Conservation (phyloP, 2,329 filamentous ascomycete species). For the Byssothecium circinans region DNA sequence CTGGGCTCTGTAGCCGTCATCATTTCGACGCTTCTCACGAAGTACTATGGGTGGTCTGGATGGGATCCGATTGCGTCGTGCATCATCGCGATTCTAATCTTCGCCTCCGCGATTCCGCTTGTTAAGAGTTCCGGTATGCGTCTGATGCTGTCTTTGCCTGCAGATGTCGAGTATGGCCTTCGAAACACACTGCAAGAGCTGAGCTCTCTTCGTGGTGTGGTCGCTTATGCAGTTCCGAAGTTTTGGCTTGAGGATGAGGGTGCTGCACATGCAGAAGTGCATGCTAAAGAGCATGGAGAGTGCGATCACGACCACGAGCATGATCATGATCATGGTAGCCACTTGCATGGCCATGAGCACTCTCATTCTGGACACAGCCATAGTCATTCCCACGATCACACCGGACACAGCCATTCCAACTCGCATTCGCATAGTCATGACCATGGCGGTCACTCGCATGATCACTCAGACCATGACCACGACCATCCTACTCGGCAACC, state of each 20-base stretch:
- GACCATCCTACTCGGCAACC: conserved; percentile 32
- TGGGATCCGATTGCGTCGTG: conserved; percentile 96
- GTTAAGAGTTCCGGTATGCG: conserved; percentile 82
- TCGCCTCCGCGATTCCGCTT: conserved; percentile 85
- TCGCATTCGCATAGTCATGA: conserved; percentile 28
- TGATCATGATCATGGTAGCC: conserved; percentile 35
- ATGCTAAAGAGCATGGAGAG: conserved; percentile 44
- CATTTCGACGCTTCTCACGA: conserved; percentile 82
- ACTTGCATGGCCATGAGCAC: conserved; percentile 32
- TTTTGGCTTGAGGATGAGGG: conserved; percentile 85
- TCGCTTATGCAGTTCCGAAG: conserved; percentile 80
- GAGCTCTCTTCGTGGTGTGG: conserved; percentile 78
- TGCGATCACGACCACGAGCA: conserved; percentile 40
- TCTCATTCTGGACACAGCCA: conserved; percentile 31
- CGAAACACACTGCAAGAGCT: conserved; percentile 85
- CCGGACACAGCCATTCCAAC: conserved; percentile 32
- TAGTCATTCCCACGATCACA: conserved; percentile 13
- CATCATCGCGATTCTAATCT: conserved; percentile 89
- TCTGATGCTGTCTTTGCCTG: conserved; percentile 80
- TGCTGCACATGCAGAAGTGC: conserved; percentile 44
- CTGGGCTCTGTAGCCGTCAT: conserved; percentile 94
- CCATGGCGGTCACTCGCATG: conserved; percentile 26
- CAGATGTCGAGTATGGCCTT: conserved; percentile 82
- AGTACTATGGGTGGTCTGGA: conserved; percentile 85
- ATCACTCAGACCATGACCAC: conserved; percentile 41